Conservation (phyloP, 2,329 filamentous ascomycete genomes). For the Dactylellina haptotyla region DNA sequence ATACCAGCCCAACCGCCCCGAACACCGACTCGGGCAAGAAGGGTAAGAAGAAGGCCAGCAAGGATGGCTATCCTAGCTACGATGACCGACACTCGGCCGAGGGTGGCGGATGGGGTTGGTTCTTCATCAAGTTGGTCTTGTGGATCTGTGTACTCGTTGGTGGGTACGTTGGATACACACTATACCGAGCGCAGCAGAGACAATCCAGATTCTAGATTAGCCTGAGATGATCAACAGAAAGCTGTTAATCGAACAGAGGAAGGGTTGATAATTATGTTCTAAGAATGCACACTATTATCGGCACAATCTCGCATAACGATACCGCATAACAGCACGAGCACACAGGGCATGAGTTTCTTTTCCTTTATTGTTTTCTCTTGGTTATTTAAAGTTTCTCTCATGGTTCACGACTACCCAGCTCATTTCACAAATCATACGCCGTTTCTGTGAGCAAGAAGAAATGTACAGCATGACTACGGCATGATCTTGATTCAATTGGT, state of each 20-base stretch:
- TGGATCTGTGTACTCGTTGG: slow-evolving; percentile 76
- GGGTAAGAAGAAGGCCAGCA: slow-evolving; percentile 62
- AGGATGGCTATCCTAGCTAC: slow-evolving; percentile 55
- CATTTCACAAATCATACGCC: not conserved
- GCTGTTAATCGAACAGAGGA: not conserved
- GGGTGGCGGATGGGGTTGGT: slow-evolving; percentile 73
- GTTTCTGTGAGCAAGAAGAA: not conserved
- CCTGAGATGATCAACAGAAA: slow-evolving; percentile 22
- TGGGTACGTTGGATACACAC: slow-evolving; percentile 85
- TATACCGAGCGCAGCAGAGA: slow-evolving; percentile 75
- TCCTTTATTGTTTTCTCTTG: not conserved
- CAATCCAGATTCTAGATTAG: slow-evolving; percentile 50
- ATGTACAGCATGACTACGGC: not conserved
- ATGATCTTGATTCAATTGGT: not conserved
- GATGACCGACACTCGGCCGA: slow-evolving; percentile 52
- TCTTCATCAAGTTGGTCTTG: slow-evolving; percentile 83
- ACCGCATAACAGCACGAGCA: slow-evolving; percentile 6
- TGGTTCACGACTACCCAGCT: not conserved
- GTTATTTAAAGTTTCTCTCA: not conserved
- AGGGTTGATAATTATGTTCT: not conserved
- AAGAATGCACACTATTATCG: not conserved
- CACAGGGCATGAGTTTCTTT: slow-evolving; percentile 11
- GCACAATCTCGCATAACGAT: not conserved
- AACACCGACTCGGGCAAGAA: slow-evolving; percentile 61
- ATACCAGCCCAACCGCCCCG: slow-evolving; percentile 66